phyloP scores from a whole-genome alignment of 495 filamentous ascomycete species.

The Talaromyces adpressus region DNA sequence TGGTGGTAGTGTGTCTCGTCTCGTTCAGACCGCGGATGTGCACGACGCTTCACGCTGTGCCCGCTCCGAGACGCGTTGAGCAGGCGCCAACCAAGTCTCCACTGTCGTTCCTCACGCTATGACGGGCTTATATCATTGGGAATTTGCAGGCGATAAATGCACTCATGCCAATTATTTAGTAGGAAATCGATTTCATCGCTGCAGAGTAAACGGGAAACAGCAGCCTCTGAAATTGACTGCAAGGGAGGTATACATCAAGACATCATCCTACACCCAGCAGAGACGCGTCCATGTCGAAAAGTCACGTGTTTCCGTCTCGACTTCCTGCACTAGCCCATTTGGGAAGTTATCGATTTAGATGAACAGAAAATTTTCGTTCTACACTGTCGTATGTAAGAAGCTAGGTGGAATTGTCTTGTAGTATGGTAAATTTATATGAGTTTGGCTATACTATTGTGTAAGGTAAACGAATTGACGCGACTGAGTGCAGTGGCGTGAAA shows the following conservation, averaged over 20 bases:
- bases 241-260: not conserved
- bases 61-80: constrained; percentile 43
- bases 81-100: constrained; percentile 33
- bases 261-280: not conserved
- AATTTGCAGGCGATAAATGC: constrained; percentile 7
- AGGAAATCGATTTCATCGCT: not conserved
- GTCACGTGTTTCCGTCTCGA: not conserved
- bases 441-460: not conserved
- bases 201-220: not conserved
- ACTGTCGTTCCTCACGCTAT: constrained; percentile 18
- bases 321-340: not conserved
- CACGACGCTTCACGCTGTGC: constrained; percentile 20
- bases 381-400: not conserved
- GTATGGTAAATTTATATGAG: not conserved
- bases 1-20: constrained; percentile 22
- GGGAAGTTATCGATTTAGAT: not conserved
- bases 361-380: not conserved
- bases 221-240: not conserved
- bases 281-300: not conserved
- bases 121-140: not conserved
- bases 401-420: not conserved
- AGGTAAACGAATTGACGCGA: not conserved
- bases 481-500: not conserved
- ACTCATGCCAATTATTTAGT: constrained; percentile 8
- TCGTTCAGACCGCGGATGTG: constrained; percentile 38